These are phyloP conservation scores for Cairneyella variabilis DNA, from an alignment of 495 filamentous ascomycete species.

Conservation along the genomic window DNA sequence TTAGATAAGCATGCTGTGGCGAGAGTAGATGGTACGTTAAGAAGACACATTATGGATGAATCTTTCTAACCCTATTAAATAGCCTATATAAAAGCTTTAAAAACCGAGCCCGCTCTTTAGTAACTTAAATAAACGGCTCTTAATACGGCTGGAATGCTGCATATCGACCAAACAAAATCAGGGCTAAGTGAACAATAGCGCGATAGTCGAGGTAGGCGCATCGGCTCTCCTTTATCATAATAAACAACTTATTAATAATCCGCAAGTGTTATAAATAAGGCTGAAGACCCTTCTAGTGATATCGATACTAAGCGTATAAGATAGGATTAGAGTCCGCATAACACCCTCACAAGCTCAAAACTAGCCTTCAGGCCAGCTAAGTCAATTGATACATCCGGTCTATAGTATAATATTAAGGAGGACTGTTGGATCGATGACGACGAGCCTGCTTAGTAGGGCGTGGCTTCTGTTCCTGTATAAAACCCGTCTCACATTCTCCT, in stretches of 20 bases:
- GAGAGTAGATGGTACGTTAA: not conserved
- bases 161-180: slow-evolving; percentile 1
- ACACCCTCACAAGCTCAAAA: not conserved
- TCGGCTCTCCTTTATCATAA: slow-evolving; percentile 9
- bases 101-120: not conserved
- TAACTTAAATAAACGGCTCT: slow-evolving; percentile 21
- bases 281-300: slow-evolving; percentile 14
- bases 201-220: slow-evolving; percentile 14
- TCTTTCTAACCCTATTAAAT: not conserved
- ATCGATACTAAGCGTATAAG: slow-evolving; percentile 11
- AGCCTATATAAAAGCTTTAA: not conserved
- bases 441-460: too few species aligned
- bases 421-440: not conserved
- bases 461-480: too few species aligned
- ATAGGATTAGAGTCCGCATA: not conserved
- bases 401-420: slow-evolving; percentile 1
- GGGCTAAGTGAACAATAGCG: slow-evolving; percentile 6
- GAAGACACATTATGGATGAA: not conserved
- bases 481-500: slow-evolving; percentile 5
- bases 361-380: not conserved
- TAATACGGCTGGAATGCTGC: not conserved
- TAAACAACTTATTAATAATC: slow-evolving; percentile 8
- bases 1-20: not conserved
- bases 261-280: slow-evolving; percentile 4
- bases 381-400: slow-evolving; percentile 2